These are phyloP conservation scores for Penicillium sp. DNA, from an alignment of 2,329 filamentous ascomycete genomes.

Conservation along the genomic window DNA sequence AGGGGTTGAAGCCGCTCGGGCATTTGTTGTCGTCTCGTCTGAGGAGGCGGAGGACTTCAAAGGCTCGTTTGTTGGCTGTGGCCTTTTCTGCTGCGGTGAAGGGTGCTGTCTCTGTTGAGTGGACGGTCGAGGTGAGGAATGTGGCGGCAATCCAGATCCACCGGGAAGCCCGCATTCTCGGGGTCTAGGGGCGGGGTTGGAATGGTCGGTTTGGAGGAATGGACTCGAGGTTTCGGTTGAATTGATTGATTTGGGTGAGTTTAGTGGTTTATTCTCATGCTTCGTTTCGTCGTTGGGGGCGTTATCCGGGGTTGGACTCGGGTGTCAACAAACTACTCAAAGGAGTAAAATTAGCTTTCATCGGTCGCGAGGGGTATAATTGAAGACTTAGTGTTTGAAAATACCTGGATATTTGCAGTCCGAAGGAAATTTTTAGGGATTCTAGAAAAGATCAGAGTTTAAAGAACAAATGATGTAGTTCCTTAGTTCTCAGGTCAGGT, in stretches of 20 bases:
- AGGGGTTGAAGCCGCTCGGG: slow-evolving; percentile 53
- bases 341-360: slow-evolving; percentile 26
- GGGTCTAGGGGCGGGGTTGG: slow-evolving; percentile 5
- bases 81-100: slow-evolving; percentile 31
- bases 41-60: slow-evolving; percentile 35
- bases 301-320: slow-evolving; percentile 12
- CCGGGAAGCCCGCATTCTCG: slow-evolving; percentile 37
- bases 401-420: not conserved
- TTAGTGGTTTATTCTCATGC: slow-evolving; percentile 1
- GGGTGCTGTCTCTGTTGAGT: slow-evolving; percentile 32
- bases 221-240: not conserved
- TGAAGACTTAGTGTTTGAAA: not conserved
- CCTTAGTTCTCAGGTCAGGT: slow-evolving; percentile 20
- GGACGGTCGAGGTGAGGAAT: slow-evolving; percentile 33
- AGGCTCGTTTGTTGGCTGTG: slow-evolving; percentile 27
- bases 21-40: slow-evolving; percentile 44
- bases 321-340: slow-evolving; percentile 39
- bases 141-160: slow-evolving; percentile 35
- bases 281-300: slow-evolving; percentile 13
- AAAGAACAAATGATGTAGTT: slow-evolving; percentile 23
- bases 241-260: not conserved
- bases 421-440: not conserved
- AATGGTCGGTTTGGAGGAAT: not conserved
- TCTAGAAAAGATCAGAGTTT: slow-evolving; percentile 1
- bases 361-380: not conserved